A percentile compares a stretch with the other conserved stretches of the same genome.
These are phyloP conservation scores for Corynascus novoguineensis DNA, from an alignment of 495 filamentous ascomycete species.

Conservation along the genomic window DNA sequence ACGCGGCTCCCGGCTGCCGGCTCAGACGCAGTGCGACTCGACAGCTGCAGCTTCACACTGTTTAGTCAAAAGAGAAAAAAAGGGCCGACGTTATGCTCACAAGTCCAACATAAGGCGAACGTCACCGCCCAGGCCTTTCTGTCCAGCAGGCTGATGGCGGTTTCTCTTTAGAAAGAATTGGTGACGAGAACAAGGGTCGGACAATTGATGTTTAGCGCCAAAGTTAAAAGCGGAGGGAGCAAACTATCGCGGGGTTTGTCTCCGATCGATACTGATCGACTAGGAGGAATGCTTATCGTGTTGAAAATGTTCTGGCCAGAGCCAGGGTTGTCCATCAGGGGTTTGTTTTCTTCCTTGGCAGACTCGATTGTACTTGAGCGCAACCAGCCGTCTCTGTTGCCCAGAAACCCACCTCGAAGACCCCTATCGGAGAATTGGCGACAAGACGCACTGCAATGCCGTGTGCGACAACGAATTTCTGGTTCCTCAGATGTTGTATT, in stretches of 20 bases:
- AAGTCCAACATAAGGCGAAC: not conserved
- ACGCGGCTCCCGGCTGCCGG: conserved; percentile 15
- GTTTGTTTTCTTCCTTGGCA: not conserved
- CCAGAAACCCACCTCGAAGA: not conserved
- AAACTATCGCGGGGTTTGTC: not conserved
- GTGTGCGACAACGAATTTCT: conserved; percentile 1
- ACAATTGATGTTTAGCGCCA: not conserved
- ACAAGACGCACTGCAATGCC: not conserved
- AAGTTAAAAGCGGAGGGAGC: not conserved
- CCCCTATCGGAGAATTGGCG: not conserved
- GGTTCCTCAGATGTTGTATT: conserved; percentile 8
- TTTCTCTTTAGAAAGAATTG: too few species aligned
- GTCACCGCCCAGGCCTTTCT: too few species aligned
- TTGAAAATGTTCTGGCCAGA: conserved; percentile 1
- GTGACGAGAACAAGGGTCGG: not conserved
- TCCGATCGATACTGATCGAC: conserved; percentile 19
- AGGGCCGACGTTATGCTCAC: not conserved
- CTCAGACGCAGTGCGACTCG: conserved; percentile 7
- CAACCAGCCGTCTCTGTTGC: not conserved
- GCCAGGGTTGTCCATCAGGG: not conserved
- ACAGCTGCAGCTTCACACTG: conserved; percentile 11
- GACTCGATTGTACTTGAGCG: not conserved
- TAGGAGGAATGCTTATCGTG: conserved; percentile 9
- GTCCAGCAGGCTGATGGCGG: too few species aligned
- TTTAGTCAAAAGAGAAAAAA: conserved; percentile 12